Evolutionary conservation across 306 rosid genomes (phyloP).

Genomic region (Benincasa hispida): DNA sequence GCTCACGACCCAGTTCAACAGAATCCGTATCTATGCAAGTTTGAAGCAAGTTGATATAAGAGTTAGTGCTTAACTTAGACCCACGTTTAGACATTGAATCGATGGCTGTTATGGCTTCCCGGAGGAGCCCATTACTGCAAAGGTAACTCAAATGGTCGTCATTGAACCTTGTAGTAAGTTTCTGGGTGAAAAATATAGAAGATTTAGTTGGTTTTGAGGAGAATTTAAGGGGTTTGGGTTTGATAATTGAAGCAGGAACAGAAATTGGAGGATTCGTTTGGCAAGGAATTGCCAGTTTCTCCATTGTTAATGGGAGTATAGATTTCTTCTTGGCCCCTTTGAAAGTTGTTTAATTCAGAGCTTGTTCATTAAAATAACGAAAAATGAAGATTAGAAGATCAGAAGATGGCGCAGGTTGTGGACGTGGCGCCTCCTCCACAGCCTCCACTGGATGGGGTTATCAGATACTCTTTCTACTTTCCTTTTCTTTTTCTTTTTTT

Average conservation of each 20-base stretch:
- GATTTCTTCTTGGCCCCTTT: neutral
- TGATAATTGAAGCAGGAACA: slow-evolving; percentile 16
- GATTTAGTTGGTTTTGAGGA: slow-evolving; percentile 25
- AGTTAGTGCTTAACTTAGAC: slow-evolving; percentile 34
- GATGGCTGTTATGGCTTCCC: slow-evolving; percentile 46
- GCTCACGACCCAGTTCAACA: slow-evolving; percentile 57
- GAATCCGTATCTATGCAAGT: slow-evolving; percentile 56
- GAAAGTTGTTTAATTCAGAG: neutral
- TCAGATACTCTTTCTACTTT: neutral
- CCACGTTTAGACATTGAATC: slow-evolving; percentile 54
- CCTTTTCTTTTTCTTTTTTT: too few relatives aligned
- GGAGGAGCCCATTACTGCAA: slow-evolving; percentile 39
- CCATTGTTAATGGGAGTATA: slow-evolving; percentile 24
- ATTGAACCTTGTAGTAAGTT: slow-evolving; percentile 11
- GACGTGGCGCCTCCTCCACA: neutral
- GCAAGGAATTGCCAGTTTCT: slow-evolving; percentile 28
- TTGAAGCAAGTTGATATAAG: slow-evolving; percentile 54
- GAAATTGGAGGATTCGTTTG: slow-evolving; percentile 27
- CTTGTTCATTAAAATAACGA: neutral
- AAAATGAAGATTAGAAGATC: neutral
- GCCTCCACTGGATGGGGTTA: neutral
- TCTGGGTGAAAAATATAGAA: slow-evolving; percentile 20
- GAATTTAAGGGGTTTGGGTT: slow-evolving; percentile 21
- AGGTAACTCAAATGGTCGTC: slow-evolving; percentile 40
- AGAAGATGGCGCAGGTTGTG: neutral